Base-by-base conservation (phyloP, 192 early-diverging fungal species). In the Ramicandelaber brevisporus region DNA sequence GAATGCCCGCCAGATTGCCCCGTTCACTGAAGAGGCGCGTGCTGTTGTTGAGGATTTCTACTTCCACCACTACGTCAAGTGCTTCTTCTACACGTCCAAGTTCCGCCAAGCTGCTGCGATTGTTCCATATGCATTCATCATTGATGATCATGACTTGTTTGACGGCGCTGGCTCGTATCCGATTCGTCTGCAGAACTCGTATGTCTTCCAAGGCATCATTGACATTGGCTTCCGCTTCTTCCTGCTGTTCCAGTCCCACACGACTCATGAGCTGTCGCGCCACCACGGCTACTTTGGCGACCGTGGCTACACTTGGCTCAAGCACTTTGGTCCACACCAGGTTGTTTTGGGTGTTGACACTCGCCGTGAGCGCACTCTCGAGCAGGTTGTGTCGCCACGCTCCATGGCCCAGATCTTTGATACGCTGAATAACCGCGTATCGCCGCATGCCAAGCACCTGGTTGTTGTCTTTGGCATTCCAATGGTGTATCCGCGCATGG, bases 81-180 rank as follows among this genome's bases (percentile, higher is more conserved):
- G 65, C 48, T 80, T 74, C 44, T 41, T 41, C 11, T 53, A 47
- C 16, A 37, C 37, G 15, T 46, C 52, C 29, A 49, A 55, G 22
- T 59, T 71, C 34, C 49, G 62, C 24, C 68, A 73, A 29, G 68
- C 78, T 1, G 58, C 78, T 36, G 65, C 77, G 6, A 48, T 63
- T 0, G 62, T 82, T n/a, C 78, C 78, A 20, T 70, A 75, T 12
- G 52, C 68, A 19, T 70, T 70, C 36, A 71, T 68, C 31, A 62
- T 73, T 58, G 82, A 86, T 41, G 82, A 86, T 48, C 82, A 86
- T 46, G 77, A 85, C 39, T 63, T 81, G 26, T 65, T 78, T 41
- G 81, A 87, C 43, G 83, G 79, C 2, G 77, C 65, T 36, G 83
- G 83, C 13, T 73, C 68, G 24, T 87, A 87, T 40, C 79, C 79